Base-by-base conservation (phyloP, 2,329 filamentous ascomycete genomes). In the Rutstroemia sp. region DNA sequence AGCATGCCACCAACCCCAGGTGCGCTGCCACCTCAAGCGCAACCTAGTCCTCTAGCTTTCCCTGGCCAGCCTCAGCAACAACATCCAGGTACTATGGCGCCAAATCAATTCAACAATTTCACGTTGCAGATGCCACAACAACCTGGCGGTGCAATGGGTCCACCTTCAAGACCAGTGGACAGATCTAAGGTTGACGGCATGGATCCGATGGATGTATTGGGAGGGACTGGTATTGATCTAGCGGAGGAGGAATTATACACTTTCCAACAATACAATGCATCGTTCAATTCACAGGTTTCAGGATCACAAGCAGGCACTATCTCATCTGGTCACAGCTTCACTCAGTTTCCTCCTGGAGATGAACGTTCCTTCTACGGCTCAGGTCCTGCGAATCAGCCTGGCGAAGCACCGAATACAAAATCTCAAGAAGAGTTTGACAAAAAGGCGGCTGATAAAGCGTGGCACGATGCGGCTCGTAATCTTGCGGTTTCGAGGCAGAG, bases 171-270 rank as follows among this genome's bases (percentile, higher is more conserved):
- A 66, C 82, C 77, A 57, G 76, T 77, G 18, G 86, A 87, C 57
- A 69, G 66, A 48, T 48, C 59, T 16, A 69, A 83, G 45, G 78
- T 80, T 12, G 90, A 84, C 62, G 78, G 79, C 54, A 77, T 92
- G 65, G 90, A 95, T 66, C 80, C 92, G 47, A 89, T 87, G 62
- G 92, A 96, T 73, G 88, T 91, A 51, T 73, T 96, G 54, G 86
- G 86, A 18, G 89, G 88, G 18, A 92, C 90, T 16, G 91, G 90
- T 50, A 90, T 96, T 61, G 89, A 96, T 74, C 73, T 96, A 48
- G 85, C 87, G 58, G 90, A 90, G 62, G 92, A 96, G 71, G 90
- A 95, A 67, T 88, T 91, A 64, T 88, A 84, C 62, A 78, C 94
- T 70, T 85, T 89, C 46, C 84, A 83, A 58, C 76, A 83, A 56